A percentile compares a stretch with the other conserved stretches of the same genome.
Evolutionary conservation across 257 asterid genomes (phyloP).

Genomic region (Agastache rugosa): DNA sequence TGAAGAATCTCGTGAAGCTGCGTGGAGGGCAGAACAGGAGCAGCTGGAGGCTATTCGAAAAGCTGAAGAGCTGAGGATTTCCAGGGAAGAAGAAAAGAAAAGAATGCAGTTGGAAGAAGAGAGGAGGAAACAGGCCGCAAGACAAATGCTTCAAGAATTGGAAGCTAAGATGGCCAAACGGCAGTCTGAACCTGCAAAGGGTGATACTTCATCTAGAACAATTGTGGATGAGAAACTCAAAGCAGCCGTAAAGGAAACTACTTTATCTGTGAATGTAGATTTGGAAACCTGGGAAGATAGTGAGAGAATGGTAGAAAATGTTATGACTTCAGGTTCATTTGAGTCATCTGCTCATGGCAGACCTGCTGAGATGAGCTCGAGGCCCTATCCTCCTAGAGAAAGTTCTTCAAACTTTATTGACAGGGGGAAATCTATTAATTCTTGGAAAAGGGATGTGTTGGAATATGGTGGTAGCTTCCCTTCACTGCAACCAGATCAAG

Average conservation of each 20-base stretch:
- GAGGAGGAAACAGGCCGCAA: conserved; percentile 95
- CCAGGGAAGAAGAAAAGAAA: conserved; percentile 89
- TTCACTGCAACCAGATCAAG: conserved; percentile 58
- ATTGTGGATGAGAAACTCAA: conserved; percentile 56
- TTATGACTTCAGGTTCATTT: conserved; percentile 53
- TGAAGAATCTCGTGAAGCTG: conserved; percentile 93
- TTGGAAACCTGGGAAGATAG: conserved; percentile 87
- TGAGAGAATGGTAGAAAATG: conserved; percentile 80
- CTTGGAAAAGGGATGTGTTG: conserved; percentile 76
- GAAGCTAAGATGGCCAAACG: conserved; percentile 92
- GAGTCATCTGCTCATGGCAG: conserved; percentile 58
- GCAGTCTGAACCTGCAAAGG: conserved; percentile 54
- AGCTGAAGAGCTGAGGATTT: conserved; percentile 79
- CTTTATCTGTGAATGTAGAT: conserved; percentile 49
- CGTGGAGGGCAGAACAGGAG: conserved; percentile 94
- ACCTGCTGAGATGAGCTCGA: conserved; percentile 59
- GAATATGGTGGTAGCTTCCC: conserved; percentile 58
- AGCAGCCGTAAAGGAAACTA: conserved; percentile 51
- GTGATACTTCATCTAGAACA: conserved; percentile 44
- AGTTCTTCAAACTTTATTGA: conserved; percentile 58
- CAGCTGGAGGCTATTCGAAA: conserved; percentile 69
- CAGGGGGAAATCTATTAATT: conserved; percentile 58
- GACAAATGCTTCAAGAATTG: conserved; percentile 82
- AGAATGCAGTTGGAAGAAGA: conserved; percentile 80
- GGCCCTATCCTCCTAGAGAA: conserved; percentile 64